Base-by-base conservation (phyloP, 2,329 filamentous ascomycete genomes). In the Thelonectria discophora region DNA sequence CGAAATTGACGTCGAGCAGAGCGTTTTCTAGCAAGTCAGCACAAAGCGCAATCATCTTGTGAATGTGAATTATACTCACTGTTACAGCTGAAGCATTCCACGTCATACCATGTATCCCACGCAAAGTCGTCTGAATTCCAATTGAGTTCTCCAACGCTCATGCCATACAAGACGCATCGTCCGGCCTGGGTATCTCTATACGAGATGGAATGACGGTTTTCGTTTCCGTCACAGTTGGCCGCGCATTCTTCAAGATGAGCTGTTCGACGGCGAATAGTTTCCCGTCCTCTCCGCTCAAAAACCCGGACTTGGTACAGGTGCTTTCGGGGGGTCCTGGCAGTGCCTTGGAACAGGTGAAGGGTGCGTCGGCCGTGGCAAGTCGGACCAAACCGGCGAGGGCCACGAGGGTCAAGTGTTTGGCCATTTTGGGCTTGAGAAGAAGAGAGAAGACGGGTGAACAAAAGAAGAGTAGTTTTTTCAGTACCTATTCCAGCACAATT, bases 11-110 rank as follows among this genome's bases (percentile, higher is more conserved):
- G 27, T 55, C 52, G 10, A 55, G 20, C 3, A 55, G 27, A 0
- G 52, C 42, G 13, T 55, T 55, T 17, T 11, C 52, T 55, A 27
- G 8, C 12, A 20, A 3, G 30, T 54, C 34, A 54, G 51, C 12
- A 18, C n/a, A 2, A 30, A 4, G 8, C 24, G 11, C 42, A 13
- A 21, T 18, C 17, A 45, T 5, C 8, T 45, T 5, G 42, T 18
- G 17, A 2, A 5, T 34, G 7, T n/a, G n/a, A n/a, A n/a, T 24
- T 24, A 7, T 24, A 42, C 52, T 47, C 46, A 39, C 52, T 37
- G 8, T 27, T n/a, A 13, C 52, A 55, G 4, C 17, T 13, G 15
- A 47, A 47, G 24, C 52, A 55, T 18, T 18, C 42, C 27, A 37
- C 27, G 13, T 55, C 52, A 13, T 39, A 55, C 11, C 21, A 47